phyloP scores from a whole-genome alignment of 2,329 filamentous ascomycete species.

The Trichoderma sp. region DNA sequence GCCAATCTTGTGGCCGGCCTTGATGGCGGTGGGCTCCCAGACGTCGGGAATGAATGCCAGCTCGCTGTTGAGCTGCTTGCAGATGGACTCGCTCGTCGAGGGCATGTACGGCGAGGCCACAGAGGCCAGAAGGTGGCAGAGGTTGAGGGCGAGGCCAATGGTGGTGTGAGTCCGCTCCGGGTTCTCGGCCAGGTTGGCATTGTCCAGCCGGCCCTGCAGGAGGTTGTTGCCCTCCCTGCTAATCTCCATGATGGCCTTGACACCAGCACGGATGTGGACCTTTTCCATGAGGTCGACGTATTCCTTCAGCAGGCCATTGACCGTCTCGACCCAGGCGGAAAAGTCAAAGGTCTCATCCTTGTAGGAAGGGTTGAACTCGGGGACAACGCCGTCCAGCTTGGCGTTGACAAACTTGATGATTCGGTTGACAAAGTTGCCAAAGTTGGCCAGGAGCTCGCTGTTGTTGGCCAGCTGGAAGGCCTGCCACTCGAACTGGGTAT shows the following conservation, averaged over 20 bases:
- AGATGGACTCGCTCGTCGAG: conserved; percentile 72
- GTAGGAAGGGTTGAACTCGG: conserved; percentile 60
- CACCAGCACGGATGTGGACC: conserved; percentile 69
- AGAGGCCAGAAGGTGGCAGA: conserved; percentile 78
- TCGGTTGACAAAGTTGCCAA: conserved; percentile 75
- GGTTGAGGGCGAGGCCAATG: conserved; percentile 81
- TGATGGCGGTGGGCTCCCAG: conserved; percentile 64
- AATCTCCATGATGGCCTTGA: conserved; percentile 67
- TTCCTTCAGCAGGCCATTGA: conserved; percentile 63
- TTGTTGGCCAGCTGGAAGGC: conserved; percentile 85
- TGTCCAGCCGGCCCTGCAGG: conserved; percentile 57
- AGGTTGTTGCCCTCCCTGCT: conserved; percentile 59
- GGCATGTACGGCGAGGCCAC: conserved; percentile 86
- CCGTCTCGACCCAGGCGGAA: conserved; percentile 31
- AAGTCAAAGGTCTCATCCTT: conserved; percentile 57
- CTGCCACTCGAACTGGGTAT: conserved; percentile 88
- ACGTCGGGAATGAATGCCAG: conserved; percentile 57
- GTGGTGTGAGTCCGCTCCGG: conserved; percentile 58
- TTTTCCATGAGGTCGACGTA: conserved; percentile 71
- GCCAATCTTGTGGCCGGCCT: conserved; percentile 78
- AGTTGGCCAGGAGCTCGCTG: conserved; percentile 77
- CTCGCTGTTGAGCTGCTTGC: conserved; percentile 67
- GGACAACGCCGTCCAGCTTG: conserved; percentile 71
- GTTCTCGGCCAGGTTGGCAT: conserved; percentile 56
- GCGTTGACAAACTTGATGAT: conserved; percentile 75